Evolutionary conservation across 2,329 filamentous ascomycete genomes (phyloP).

Genomic region (Colletotrichum somersetense): DNA sequence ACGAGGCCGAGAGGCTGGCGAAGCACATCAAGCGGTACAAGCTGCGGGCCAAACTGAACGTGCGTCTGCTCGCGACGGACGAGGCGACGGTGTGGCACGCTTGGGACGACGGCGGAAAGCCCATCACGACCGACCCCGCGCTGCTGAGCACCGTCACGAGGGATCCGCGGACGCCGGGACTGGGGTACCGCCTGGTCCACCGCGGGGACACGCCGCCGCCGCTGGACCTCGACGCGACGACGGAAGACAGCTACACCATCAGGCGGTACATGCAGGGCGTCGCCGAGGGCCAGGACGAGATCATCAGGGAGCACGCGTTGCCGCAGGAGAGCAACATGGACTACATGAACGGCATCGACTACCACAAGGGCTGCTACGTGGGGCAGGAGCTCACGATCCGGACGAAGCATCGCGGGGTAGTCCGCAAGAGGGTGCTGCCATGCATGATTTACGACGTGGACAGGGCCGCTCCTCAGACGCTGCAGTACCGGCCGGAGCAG

Average conservation of each 20-base stretch:
- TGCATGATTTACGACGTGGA: constrained; percentile 75
- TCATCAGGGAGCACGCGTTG: constrained; percentile 77
- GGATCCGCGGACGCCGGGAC: constrained; percentile 66
- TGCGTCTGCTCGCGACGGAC: constrained; percentile 73
- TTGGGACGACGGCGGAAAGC: constrained; percentile 69
- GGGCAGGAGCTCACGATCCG: constrained; percentile 97
- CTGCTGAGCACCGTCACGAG: constrained; percentile 53
- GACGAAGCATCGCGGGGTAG: constrained; percentile 93
- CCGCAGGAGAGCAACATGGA: constrained; percentile 94
- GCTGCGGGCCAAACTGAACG: constrained; percentile 81
- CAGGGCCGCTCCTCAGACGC: constrained; percentile 51
- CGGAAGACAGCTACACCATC: constrained; percentile 75
- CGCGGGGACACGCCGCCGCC: constrained; percentile 49
- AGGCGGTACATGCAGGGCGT: constrained; percentile 85
- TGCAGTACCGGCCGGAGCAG: constrained; percentile 61
- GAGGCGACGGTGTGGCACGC: constrained; percentile 79
- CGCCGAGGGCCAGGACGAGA: constrained; percentile 86
- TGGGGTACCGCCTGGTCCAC: constrained; percentile 66
- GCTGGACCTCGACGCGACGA: constrained; percentile 60
- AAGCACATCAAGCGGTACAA: constrained; percentile 88
- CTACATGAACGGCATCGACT: constrained; percentile 86
- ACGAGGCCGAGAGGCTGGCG: constrained; percentile 71
- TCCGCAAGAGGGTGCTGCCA: constrained; percentile 89
- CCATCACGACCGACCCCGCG: constrained; percentile 23
- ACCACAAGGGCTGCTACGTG: constrained; percentile 95